phyloP scores from a whole-genome alignment of 2,329 filamentous ascomycete species.

The Cryoendolithus antarcticus region DNA sequence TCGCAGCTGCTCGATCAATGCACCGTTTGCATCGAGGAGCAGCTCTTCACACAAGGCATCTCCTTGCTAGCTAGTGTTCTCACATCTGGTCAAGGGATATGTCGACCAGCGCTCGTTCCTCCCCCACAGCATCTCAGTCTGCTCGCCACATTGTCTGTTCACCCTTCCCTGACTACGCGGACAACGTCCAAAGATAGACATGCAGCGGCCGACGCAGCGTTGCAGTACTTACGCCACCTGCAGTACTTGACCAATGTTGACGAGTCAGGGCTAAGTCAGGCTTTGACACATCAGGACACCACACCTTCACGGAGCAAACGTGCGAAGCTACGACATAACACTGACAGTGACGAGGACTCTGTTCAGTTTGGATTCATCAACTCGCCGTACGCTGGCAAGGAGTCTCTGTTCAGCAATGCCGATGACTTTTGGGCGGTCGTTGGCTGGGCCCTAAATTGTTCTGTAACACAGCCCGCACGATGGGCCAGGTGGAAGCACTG shows the following conservation, averaged over 20 bases:
- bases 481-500: conserved; percentile 76
- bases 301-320: conserved; percentile 8
- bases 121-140: conserved; percentile 62
- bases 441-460: conserved; percentile 91
- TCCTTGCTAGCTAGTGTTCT: conserved; percentile 53
- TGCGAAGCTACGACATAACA: conserved; percentile 8
- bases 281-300: conserved; percentile 52
- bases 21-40: conserved; percentile 63
- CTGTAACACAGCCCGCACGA: conserved; percentile 54
- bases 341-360: conserved; percentile 24
- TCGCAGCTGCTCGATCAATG: conserved; percentile 54
- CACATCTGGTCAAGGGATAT: conserved; percentile 36
- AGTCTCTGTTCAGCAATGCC: conserved; percentile 61
- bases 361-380: conserved; percentile 40
- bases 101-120: conserved; percentile 49
- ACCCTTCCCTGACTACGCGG: conserved; percentile 67
- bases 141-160: conserved; percentile 67
- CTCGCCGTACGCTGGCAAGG: conserved; percentile 48
- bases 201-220: conserved; percentile 52
- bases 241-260: conserved; percentile 54
- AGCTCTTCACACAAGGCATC: conserved; percentile 38
- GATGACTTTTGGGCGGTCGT: conserved; percentile 81
- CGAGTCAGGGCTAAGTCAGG: conserved; percentile 55
- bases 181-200: conserved; percentile 48
- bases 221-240: conserved; percentile 58